A percentile compares a stretch with the other conserved stretches of the same genome.
These are phyloP conservation scores for Fusarium dlaminii DNA, from an alignment of 2,329 filamentous ascomycete species.

Conservation along the genomic window DNA sequence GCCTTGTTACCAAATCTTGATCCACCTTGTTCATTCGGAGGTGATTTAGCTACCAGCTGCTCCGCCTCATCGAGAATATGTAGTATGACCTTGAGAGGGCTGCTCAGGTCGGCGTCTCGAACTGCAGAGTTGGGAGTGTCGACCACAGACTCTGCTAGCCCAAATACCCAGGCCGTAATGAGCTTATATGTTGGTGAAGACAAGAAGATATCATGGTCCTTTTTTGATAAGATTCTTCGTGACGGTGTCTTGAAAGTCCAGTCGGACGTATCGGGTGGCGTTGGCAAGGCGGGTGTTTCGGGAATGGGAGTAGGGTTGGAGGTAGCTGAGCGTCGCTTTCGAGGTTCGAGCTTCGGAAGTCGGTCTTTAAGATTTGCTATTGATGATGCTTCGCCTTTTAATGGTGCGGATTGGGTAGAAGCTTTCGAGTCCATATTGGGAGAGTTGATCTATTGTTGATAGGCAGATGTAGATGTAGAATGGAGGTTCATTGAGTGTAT, in stretches of 20 bases:
- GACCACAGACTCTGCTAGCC: conserved; percentile 81
- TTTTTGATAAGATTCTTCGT: conserved; percentile 81
- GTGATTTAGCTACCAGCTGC: conserved; percentile 71
- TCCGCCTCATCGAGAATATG: conserved; percentile 76
- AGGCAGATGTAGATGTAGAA: conserved; percentile 7
- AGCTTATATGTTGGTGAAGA: conserved; percentile 79
- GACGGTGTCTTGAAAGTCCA: conserved; percentile 73
- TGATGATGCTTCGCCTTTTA: conserved; percentile 24
- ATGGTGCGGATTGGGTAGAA: conserved; percentile 15
- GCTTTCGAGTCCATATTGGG: conserved; percentile 41
- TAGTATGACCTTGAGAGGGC: conserved; percentile 70
- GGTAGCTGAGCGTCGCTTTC: conserved; percentile 62
- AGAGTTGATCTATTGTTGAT: conserved; percentile 9
- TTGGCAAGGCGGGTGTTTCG: conserved; percentile 76
- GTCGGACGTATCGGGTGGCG: conserved; percentile 69
- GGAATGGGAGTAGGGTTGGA: conserved; percentile 73
- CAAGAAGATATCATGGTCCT: conserved; percentile 85
- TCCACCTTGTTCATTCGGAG: conserved; percentile 85
- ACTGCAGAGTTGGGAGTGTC: conserved; percentile 74
- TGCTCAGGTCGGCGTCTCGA: conserved; percentile 64
- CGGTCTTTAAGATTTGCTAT: conserved; percentile 57
- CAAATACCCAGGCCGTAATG: conserved; percentile 85
- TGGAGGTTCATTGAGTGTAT: neutral
- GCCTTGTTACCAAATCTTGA: conserved; percentile 95
- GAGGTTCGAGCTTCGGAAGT: conserved; percentile 74